These are phyloP conservation scores for Prunus persica DNA, from an alignment of 306 rosid species.

Conservation along the genomic window DNA sequence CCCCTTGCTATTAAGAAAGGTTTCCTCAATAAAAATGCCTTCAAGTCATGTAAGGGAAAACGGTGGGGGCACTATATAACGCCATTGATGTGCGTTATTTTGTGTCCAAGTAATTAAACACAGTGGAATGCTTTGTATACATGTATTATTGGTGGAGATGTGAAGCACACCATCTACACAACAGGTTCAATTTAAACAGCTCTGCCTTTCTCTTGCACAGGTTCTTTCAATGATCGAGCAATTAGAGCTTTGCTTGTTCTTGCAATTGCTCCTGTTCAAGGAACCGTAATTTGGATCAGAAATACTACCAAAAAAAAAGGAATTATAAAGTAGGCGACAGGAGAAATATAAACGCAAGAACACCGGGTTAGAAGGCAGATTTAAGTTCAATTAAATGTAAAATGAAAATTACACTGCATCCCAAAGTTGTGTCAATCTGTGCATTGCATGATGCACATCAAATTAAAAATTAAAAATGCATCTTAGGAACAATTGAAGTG, in stretches of 20 bases:
- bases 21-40: not conserved
- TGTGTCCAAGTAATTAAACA: slow-evolving; percentile 7
- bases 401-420: not conserved
- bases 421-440: not conserved
- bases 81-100: not conserved
- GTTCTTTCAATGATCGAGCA: not conserved
- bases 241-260: slow-evolving; percentile 56
- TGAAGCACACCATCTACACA: not conserved
- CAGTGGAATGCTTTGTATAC: not conserved
- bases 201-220: not conserved
- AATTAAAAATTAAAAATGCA: not conserved
- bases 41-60: not conserved
- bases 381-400: not conserved
- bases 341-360: not conserved
- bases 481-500: not conserved
- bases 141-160: not conserved
- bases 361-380: not conserved
- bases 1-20: too few species aligned
- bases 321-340: not conserved
- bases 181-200: not conserved
- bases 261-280: slow-evolving; percentile 64
- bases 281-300: slow-evolving; percentile 17
- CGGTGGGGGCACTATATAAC: too few species aligned
- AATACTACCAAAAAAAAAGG: not conserved
- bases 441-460: not conserved